These are phyloP conservation scores for Phialophora chinensis DNA, from an alignment of 2,329 filamentous ascomycete genomes.

Conservation along the genomic window DNA sequence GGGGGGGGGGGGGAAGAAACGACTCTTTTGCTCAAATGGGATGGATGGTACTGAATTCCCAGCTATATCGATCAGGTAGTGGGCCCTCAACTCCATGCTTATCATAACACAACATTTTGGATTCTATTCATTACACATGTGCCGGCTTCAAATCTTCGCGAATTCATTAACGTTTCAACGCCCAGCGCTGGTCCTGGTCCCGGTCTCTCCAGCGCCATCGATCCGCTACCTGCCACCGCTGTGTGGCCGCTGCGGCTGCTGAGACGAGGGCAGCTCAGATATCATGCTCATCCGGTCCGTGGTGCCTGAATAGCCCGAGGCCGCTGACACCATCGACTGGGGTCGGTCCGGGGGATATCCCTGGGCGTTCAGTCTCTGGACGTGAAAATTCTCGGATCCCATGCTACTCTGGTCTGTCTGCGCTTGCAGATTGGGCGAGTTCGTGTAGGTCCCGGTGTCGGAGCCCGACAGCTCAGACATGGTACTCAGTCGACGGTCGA, in stretches of 20 bases:
- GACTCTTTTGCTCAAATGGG: not conserved
- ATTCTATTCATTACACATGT: constrained; percentile 16
- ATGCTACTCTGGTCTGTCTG: constrained; percentile 27
- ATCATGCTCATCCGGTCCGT: constrained; percentile 31
- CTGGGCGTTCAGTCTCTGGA: constrained; percentile 16
- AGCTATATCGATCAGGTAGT: not conserved
- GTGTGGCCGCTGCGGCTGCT: not conserved
- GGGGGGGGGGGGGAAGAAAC: not conserved
- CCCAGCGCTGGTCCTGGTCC: not conserved
- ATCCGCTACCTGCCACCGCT: not conserved
- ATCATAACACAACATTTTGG: constrained; percentile 11
- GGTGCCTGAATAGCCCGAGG: constrained; percentile 3
- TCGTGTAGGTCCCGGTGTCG: constrained; percentile 21
- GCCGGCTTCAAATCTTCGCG: not conserved
- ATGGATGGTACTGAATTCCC: not conserved
- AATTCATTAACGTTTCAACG: constrained; percentile 1
- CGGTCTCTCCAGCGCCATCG: not conserved
- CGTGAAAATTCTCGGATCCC: constrained; percentile 15
- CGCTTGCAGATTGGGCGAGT: constrained; percentile 28
- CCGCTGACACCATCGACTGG: constrained; percentile 20
- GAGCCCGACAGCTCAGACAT: constrained; percentile 33
- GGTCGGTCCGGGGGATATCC: constrained; percentile 9
- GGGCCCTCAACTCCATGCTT: constrained; percentile 1
- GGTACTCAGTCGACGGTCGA: constrained; percentile 29
- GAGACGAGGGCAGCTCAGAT: constrained; percentile 27